Conservation (phyloP, 768 basidiomycete species). For the Boletus subcaerulescens region DNA sequence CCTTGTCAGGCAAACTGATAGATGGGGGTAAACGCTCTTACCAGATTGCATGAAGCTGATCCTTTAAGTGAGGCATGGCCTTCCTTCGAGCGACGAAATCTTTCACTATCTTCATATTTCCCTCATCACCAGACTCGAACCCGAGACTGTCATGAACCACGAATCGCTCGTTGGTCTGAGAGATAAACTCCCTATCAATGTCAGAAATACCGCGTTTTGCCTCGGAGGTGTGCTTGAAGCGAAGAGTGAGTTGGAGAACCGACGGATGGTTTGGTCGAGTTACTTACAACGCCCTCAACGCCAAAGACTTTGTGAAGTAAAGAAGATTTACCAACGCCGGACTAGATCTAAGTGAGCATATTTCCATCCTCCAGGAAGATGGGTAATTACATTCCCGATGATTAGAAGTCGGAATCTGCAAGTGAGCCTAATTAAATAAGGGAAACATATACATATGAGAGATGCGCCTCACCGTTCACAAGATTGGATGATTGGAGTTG, state of each 20-base stretch:
- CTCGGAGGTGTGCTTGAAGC: slow-evolving; percentile 2
- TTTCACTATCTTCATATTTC: slow-evolving; percentile 1
- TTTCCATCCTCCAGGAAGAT: neutral
- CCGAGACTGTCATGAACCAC: slow-evolving; percentile 8
- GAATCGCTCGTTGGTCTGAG: slow-evolving; percentile 10
- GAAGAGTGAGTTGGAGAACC: neutral
- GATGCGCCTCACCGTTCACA: slow-evolving; percentile 7
- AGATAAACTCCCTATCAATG: slow-evolving; percentile 13
- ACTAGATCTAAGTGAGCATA: slow-evolving; percentile 3
- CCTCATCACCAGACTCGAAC: slow-evolving; percentile 7
- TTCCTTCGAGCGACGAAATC: slow-evolving; percentile 3
- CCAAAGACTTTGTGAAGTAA: slow-evolving; percentile 12
- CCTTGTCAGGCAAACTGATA: neutral
- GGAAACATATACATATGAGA: too few relatives aligned
- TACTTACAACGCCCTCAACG: slow-evolving; percentile 8
- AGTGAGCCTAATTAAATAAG: neutral
- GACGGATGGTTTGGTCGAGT: neutral
- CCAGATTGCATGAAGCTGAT: slow-evolving; percentile 16
- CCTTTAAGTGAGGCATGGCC: neutral
- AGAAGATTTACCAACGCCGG: slow-evolving; percentile 15
- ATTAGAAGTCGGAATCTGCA: slow-evolving; percentile 14
- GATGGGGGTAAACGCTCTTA: neutral
- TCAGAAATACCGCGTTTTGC: slow-evolving; percentile 1
- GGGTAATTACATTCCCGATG: slow-evolving; percentile 11
- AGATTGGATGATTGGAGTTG: neutral